Percentiles rank a stretch among this genome's conserved stretches.
Conservation (phyloP, 768 basidiomycete genomes). For the Clavaria fumosa region DNA sequence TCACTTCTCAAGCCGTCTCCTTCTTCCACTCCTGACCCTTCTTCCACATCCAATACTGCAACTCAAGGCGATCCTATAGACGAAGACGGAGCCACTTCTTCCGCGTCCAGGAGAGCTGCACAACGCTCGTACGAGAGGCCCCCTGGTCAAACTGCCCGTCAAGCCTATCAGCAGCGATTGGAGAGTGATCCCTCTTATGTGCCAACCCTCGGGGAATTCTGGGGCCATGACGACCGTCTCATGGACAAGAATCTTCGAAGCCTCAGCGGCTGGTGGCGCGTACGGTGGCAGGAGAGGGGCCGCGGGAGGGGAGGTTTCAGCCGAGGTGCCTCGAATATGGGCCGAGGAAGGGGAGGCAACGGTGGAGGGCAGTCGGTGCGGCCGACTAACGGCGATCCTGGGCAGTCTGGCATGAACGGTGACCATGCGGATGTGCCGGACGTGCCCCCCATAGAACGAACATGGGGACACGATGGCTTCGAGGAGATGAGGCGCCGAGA, state of each 20-base stretch:
- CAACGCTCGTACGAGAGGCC: too few relatives aligned
- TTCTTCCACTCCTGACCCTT: too few relatives aligned
- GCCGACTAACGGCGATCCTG: conserved; percentile 2
- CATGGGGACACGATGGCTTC: conserved; percentile 80
- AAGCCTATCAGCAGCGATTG: conserved; percentile 73
- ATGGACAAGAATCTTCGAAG: conserved; percentile 70
- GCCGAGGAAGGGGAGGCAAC: conserved; percentile 41
- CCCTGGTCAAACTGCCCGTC: conserved; percentile 50
- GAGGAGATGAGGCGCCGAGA: conserved; percentile 75
- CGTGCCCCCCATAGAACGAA: conserved; percentile 46
- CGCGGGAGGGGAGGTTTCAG: conserved; percentile 36
- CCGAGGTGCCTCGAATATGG: conserved; percentile 29
- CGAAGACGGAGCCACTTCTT: conserved; percentile 21
- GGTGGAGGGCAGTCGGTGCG: conserved; percentile 11
- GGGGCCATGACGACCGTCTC: conserved; percentile 88
- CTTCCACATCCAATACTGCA: conserved; percentile 16
- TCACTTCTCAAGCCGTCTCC: too few relatives aligned
- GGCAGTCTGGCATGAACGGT: conserved; percentile 5
- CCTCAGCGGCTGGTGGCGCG: conserved; percentile 80
- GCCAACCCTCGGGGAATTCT: conserved; percentile 84
- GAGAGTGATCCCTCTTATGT: conserved; percentile 79
- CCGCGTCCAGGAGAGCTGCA: conserved; percentile 23
- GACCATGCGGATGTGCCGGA: conserved; percentile 8
- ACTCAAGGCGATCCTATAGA: conserved; percentile 14
- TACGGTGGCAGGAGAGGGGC: conserved; percentile 56